Conservation (phyloP, 2,329 filamentous ascomycete genomes). For the Neopestalotiopsis rosae region DNA sequence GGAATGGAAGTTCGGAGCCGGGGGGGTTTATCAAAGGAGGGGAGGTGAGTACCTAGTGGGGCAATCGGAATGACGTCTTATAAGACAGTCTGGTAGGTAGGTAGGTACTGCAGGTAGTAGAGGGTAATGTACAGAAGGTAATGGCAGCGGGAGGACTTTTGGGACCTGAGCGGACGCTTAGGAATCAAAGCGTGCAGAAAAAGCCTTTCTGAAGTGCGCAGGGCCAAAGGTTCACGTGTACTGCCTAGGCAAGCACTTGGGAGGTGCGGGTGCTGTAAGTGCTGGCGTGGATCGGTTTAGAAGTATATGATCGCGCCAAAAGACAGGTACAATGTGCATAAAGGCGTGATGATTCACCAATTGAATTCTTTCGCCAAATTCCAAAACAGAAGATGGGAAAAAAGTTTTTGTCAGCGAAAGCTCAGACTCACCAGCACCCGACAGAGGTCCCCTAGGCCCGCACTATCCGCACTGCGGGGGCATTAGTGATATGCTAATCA, state of each 20-base stretch:
- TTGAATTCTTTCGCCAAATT: not conserved
- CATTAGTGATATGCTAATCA: not conserved
- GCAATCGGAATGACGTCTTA: slow-evolving; percentile 19
- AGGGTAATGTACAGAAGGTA: not conserved
- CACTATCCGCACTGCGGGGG: not conserved
- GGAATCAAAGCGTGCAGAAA: not conserved
- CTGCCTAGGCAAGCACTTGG: not conserved
- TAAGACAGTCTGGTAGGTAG: not conserved
- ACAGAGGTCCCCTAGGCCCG: not conserved
- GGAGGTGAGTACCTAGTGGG: slow-evolving; percentile 6
- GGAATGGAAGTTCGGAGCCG: not conserved
- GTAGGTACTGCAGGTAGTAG: not conserved
- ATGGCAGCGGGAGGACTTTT: not conserved
- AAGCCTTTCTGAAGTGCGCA: not conserved
- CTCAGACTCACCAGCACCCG: not conserved
- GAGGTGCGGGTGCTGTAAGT: not conserved
- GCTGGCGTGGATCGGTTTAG: not conserved
- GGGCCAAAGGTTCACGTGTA: not conserved
- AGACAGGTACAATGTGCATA: not conserved
- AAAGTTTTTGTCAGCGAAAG: not conserved
- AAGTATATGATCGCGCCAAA: slow-evolving; percentile 1
- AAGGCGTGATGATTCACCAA: not conserved
- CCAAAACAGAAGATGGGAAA: not conserved
- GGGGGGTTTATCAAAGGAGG: slow-evolving; percentile 8
- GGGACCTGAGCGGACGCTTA: not conserved